Percentiles rank a stretch among this genome's conserved stretches.
Conservation (phyloP, 805 yeast genomes). For the Suhomyces prunicola region DNA sequence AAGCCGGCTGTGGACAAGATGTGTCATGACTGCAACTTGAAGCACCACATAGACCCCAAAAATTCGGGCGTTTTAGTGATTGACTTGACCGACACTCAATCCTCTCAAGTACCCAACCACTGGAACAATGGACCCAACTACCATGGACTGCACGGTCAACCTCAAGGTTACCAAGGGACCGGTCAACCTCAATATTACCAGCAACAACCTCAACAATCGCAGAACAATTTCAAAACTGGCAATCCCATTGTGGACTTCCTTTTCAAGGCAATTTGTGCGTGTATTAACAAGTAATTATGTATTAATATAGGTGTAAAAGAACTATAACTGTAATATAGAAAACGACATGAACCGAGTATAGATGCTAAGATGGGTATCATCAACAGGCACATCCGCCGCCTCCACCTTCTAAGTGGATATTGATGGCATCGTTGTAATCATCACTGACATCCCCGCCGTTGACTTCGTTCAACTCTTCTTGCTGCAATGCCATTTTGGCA, state of each 20-base stretch:
- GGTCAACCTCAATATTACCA: constrained; percentile 11
- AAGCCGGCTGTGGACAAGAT: constrained; percentile 84
- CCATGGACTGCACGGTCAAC: constrained; percentile 20
- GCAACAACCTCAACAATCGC: constrained; percentile 9
- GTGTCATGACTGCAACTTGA: constrained; percentile 64
- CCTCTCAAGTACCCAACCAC: constrained; percentile 28
- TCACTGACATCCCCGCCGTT: constrained; percentile 56
- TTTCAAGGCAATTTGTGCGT: constrained; percentile 31
- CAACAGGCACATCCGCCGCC: constrained; percentile 72
- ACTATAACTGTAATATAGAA: neutral
- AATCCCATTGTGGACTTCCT: constrained; percentile 27
- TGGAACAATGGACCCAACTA: constrained; percentile 26
- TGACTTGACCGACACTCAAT: constrained; percentile 41
- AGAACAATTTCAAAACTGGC: constrained; percentile 19
- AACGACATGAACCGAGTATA: neutral
- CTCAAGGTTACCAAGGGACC: constrained; percentile 10
- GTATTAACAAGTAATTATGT: constrained; percentile 21
- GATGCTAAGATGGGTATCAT: neutral
- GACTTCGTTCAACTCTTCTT: constrained; percentile 87
- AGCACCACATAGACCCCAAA: constrained; percentile 58
- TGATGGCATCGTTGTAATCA: constrained; percentile 94
- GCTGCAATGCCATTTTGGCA: constrained; percentile 93
- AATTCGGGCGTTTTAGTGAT: constrained; percentile 81
- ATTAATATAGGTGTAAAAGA: neutral
- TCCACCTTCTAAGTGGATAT: constrained; percentile 87